A percentile compares a stretch with the other conserved stretches of the same genome.
Evolutionary conservation across 2,329 filamentous ascomycete genomes (phyloP).

Genomic region (Dactylellina sp.): DNA sequence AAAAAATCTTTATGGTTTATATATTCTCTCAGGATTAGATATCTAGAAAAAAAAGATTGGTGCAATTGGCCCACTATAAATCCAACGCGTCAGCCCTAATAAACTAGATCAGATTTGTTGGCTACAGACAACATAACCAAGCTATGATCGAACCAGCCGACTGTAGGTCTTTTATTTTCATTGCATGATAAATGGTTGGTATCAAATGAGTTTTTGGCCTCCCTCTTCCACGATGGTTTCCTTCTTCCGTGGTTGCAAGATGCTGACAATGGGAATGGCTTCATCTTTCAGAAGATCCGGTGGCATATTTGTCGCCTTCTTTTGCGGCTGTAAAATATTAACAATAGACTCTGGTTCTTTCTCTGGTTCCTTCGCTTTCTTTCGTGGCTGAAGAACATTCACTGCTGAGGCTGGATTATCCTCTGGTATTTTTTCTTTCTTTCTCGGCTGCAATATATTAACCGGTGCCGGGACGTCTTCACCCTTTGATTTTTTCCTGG

Average conservation of each 20-base stretch:
- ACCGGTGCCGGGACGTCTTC: conserved; percentile 14
- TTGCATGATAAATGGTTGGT: no score
- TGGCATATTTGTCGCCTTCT: conserved; percentile 8
- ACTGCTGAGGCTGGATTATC: conserved; percentile 2
- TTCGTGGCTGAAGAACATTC: conserved; percentile 37
- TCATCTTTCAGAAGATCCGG: background rate
- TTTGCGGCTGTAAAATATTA: conserved; percentile 43
- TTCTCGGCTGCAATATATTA: conserved; percentile 20
- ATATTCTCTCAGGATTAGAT: no score
- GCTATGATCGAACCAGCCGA: no score
- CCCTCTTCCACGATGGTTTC: background rate
- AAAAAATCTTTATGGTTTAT: no score
- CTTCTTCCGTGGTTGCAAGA: conserved; percentile 42
- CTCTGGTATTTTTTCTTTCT: background rate
- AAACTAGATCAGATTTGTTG: no score
- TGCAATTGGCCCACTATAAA: no score
- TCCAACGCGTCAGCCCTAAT: no score
- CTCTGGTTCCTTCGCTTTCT: conserved; percentile 20
- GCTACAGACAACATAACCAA: no score
- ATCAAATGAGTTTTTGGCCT: no score
- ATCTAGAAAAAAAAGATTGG: no score
- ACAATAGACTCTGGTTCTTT: conserved; percentile 20
- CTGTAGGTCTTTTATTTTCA: no score
- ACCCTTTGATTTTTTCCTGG: conserved; percentile 39
- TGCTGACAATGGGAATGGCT: conserved; percentile 7